Base-by-base conservation (phyloP, 371 early-diverging fungal species). In the Catenaria anguillulae region DNA sequence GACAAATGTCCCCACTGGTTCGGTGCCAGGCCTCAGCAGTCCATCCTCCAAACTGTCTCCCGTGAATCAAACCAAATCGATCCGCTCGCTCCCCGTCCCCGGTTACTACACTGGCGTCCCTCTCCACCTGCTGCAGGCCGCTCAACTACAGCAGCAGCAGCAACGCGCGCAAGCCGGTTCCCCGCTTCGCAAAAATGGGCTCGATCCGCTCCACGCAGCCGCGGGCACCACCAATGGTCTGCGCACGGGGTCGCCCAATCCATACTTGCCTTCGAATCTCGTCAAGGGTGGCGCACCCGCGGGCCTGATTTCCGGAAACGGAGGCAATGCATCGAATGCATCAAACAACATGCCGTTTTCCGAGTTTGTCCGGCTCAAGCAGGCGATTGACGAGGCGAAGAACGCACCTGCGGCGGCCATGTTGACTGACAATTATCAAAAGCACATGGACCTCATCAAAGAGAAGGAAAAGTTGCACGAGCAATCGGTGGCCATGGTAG, bases 401-500 rank as follows among this genome's bases (percentile, higher is more conserved):
- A 10, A 10, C 15, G 52, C 8, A 17, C 45, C 45, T 3, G 52
- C 17, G 13, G 52, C 29, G 13, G 52, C 26, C 8, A 15, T 6
- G 31, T 29, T 29, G 1, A 0, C 10, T 15, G 29, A 26, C 1
- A 19, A 50, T 19, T 50, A 29, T 10, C 24, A 50, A 31, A 2
- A 12, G 31, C 52, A 50, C 2, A 19, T 12, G 15, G 52, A 50
- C 29, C 29, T 50, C 29, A 8, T 29, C 29, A 29, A 50, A 12
- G 52, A 50, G 73, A 68, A 67, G 52, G 55, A 66, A 33, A 60
- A 52, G 21, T 65, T 75, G 26, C 71, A 70, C 55, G n/a, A 37
- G 29, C 33, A 68, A 52, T 73, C 73, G 1, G 62, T 63, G 37
- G 56, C 66, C 40, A 58, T 67, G 24, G 70, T 70, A 10, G 65